Evolutionary conservation across 2,329 filamentous ascomycete species (phyloP).

Genomic region (Colletotrichum sp.): DNA sequence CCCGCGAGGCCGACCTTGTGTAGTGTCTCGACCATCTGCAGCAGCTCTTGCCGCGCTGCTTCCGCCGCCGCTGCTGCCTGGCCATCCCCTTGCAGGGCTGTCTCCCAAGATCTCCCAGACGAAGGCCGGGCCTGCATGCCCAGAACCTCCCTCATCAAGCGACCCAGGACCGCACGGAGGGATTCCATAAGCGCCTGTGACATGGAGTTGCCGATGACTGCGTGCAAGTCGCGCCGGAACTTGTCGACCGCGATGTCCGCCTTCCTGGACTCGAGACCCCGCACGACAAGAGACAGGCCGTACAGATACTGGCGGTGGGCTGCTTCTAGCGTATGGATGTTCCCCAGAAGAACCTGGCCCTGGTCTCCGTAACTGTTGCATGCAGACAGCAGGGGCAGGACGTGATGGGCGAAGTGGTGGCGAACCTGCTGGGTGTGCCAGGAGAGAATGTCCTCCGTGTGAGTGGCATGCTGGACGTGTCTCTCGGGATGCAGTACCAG

Average conservation of each 20-base stretch:
- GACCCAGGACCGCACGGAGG: constrained; percentile 58
- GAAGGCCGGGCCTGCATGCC: constrained; percentile 30
- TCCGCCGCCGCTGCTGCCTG: constrained; percentile 27
- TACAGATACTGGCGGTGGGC: constrained; percentile 63
- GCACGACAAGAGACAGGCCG: constrained; percentile 56
- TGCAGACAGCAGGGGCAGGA: constrained; percentile 59
- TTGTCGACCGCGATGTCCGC: constrained; percentile 46
- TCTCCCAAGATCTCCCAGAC: constrained; percentile 10
- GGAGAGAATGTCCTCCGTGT: constrained; percentile 60
- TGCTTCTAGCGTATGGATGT: constrained; percentile 63
- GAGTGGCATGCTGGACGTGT: constrained; percentile 52
- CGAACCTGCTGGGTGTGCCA: constrained; percentile 69
- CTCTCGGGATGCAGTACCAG: constrained; percentile 54
- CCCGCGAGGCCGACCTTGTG: constrained; percentile 71
- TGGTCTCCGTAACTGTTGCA: constrained; percentile 48
- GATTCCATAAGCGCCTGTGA: constrained; percentile 57
- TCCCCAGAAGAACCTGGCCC: constrained; percentile 53
- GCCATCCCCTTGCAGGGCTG: constrained; percentile 26
- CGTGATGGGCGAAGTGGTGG: constrained; percentile 64
- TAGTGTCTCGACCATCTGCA: constrained; percentile 63
- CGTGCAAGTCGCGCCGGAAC: constrained; percentile 67
- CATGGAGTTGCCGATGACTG: constrained; percentile 68
- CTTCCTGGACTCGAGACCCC: constrained; percentile 45
- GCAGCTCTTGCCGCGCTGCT: constrained; percentile 54
- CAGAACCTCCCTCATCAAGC: constrained; percentile 50